These are phyloP conservation scores for Pseudophaeomoniella oleicola DNA, from an alignment of 2,329 filamentous ascomycete species.

Conservation along the genomic window DNA sequence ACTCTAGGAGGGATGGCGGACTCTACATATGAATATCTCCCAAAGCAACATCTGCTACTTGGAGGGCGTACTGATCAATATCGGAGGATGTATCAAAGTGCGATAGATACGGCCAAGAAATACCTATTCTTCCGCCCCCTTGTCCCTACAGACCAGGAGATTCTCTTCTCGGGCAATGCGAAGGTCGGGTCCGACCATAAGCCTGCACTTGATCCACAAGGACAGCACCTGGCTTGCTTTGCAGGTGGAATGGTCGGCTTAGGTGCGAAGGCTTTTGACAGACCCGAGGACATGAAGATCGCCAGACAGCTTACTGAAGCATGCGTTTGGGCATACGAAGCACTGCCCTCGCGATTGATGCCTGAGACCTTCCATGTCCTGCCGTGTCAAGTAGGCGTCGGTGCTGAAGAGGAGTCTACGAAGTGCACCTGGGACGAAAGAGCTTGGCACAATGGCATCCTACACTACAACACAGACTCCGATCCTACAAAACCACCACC, in stretches of 20 bases:
- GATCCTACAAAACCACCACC: constrained; percentile 5
- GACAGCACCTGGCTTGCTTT: constrained; percentile 56
- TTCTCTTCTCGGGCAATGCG: constrained; percentile 37
- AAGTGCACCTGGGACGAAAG: not conserved
- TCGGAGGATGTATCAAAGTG: constrained; percentile 26
- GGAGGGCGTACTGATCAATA: constrained; percentile 28
- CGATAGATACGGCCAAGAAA: constrained; percentile 23
- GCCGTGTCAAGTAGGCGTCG: constrained; percentile 23
- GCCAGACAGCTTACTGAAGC: constrained; percentile 46
- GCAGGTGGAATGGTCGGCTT: constrained; percentile 56
- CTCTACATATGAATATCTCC: constrained; percentile 43
- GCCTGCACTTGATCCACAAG: constrained; percentile 14
- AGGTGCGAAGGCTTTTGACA: constrained; percentile 46
- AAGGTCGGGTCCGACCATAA: not conserved
- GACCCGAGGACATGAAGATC: constrained; percentile 37
- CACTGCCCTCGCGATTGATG: constrained; percentile 44
- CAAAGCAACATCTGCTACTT: constrained; percentile 44
- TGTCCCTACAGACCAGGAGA: constrained; percentile 25
- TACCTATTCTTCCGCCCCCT: constrained; percentile 28
- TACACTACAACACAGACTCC: constrained; percentile 7
- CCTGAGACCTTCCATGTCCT: constrained; percentile 43
- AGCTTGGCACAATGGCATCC: constrained; percentile 11
- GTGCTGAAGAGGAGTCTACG: constrained; percentile 12
- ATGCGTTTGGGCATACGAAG: constrained; percentile 48
- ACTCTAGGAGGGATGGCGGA: constrained; percentile 41